phyloP scores from a whole-genome alignment of 2,329 filamentous ascomycete species.

The Pestalotiopsis sp. region DNA sequence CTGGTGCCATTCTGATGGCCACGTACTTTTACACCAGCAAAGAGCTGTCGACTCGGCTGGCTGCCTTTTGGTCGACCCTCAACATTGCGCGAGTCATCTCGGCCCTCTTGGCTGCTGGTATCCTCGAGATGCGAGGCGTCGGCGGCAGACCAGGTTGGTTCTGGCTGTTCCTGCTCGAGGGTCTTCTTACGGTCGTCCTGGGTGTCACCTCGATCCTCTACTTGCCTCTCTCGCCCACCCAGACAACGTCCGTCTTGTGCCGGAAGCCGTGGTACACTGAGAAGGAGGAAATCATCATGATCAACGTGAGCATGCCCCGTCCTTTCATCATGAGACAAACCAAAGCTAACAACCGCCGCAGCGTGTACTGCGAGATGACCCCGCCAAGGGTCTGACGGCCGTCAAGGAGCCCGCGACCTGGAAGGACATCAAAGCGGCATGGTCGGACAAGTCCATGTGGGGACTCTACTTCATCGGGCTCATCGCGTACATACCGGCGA shows the following conservation, averaged over 20 bases:
- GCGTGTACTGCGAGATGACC: slow-evolving; percentile 51
- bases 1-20: slow-evolving; percentile 63
- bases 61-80: slow-evolving; percentile 65
- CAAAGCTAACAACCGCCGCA: slow-evolving; percentile 17
- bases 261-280: slow-evolving; percentile 67
- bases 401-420: slow-evolving; percentile 43
- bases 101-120: slow-evolving; percentile 45
- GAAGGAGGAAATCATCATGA: slow-evolving; percentile 68
- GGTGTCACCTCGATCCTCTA: slow-evolving; percentile 56
- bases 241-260: slow-evolving; percentile 61
- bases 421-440: slow-evolving; percentile 43
- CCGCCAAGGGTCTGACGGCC: slow-evolving; percentile 49
- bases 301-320: slow-evolving; percentile 43
- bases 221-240: slow-evolving; percentile 63
- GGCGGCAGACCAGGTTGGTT: slow-evolving; percentile 53
- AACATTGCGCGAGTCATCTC: slow-evolving; percentile 45
- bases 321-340: not conserved
- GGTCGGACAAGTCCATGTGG: slow-evolving; percentile 48
- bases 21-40: slow-evolving; percentile 72
- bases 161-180: slow-evolving; percentile 49
- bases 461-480: slow-evolving; percentile 50
- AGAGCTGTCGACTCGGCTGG: slow-evolving; percentile 66
- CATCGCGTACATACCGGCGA: slow-evolving; percentile 48
- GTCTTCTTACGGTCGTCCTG: slow-evolving; percentile 50
- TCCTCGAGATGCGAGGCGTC: slow-evolving; percentile 51